phyloP scores from a whole-genome alignment of 148 eudicot genomes.

The Amaranthus cruentus region DNA sequence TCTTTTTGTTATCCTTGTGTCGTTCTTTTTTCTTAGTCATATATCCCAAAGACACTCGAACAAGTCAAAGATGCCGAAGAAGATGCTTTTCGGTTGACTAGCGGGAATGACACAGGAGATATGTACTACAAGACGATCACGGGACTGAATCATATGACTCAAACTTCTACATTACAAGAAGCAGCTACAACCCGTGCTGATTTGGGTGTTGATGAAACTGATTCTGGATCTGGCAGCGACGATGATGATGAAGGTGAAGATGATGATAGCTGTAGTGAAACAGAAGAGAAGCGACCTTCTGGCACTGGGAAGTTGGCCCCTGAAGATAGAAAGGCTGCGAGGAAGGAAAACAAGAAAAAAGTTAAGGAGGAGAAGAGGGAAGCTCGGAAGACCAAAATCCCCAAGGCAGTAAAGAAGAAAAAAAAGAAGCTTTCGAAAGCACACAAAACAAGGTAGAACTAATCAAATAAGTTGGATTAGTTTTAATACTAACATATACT shows the following conservation, averaged over 20 bases:
- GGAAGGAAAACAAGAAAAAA: constrained; percentile 93
- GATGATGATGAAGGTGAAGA: constrained; percentile 28
- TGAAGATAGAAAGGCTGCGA: constrained; percentile 58
- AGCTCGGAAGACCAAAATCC: constrained; percentile 71
- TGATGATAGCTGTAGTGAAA: constrained; percentile 41
- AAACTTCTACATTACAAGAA: constrained; percentile 21
- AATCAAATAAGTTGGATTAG: background rate
- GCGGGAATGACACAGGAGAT: constrained; percentile 65
- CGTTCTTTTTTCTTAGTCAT: constrained; percentile 43
- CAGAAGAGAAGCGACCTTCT: constrained; percentile 25
- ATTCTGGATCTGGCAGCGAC: constrained; percentile 34
- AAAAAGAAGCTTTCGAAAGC: constrained; percentile 94
- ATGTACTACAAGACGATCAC: constrained; percentile 74
- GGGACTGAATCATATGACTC: constrained; percentile 43
- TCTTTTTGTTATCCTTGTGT: background rate
- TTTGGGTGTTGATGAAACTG: constrained; percentile 36
- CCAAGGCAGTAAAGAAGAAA: constrained; percentile 82
- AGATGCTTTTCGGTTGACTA: constrained; percentile 62
- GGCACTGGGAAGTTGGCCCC: constrained; percentile 31
- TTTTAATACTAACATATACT: no score
- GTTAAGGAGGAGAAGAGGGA: constrained; percentile 96
- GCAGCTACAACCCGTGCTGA: constrained; percentile 19
- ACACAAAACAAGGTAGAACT: constrained; percentile 37
- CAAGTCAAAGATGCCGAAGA: constrained; percentile 78
- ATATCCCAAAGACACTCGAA: constrained; percentile 76